Base-by-base conservation (phyloP, 352 stramenopile genomes). In the Pythium utonaiense region DNA sequence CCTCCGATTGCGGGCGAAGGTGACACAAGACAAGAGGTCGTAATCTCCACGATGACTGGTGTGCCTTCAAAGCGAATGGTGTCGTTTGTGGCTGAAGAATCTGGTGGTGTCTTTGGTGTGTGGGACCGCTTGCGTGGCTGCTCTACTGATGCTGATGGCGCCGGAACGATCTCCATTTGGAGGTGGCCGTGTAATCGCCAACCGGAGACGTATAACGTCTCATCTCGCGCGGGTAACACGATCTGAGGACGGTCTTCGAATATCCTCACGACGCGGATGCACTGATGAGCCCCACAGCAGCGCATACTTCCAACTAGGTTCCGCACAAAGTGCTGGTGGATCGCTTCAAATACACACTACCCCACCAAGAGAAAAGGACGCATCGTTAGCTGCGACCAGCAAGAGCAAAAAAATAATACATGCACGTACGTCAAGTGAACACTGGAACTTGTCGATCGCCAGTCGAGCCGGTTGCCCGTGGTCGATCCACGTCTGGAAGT, bases 291-390 rank as follows among this genome's bases (percentile, higher is more conserved):
- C 12, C 61, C 25, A 7, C 34, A 51, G n/a, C 76, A 86, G n/a
- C 76, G 38, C 13, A 54, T 57, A 30, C 40, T 73, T 1, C 70
- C 73, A 8, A 77, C 67, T 27, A 77, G 45, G 10, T 80, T 85
- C 8, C 76, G 78, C 21, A 80, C 44, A 27, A 86, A 83, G 53
- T 88, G 68, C 30, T 85, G 78, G 27, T 88, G 78, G 49, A 83
- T 73, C 6, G 74, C 60, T 24, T 85, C 76, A 1, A 85, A 55
- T 1, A 82, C 60, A 52, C 57, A 72, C 74, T 88, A n/a, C 16
- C 4, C 74, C 86, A n/a, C 16, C 4, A 14, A 25, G 9, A 57
- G 19, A 24, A 14, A 56, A 33, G 5, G 5, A 24, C 5, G 42
- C n/a, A 6, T 25, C 19, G 19, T 58, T 16, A 36, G 10, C 16